Percentiles rank a stretch among this genome's conserved stretches.
Evolutionary conservation across 768 basidiomycete species (phyloP).

Genomic region (Suillus bovinus): DNA sequence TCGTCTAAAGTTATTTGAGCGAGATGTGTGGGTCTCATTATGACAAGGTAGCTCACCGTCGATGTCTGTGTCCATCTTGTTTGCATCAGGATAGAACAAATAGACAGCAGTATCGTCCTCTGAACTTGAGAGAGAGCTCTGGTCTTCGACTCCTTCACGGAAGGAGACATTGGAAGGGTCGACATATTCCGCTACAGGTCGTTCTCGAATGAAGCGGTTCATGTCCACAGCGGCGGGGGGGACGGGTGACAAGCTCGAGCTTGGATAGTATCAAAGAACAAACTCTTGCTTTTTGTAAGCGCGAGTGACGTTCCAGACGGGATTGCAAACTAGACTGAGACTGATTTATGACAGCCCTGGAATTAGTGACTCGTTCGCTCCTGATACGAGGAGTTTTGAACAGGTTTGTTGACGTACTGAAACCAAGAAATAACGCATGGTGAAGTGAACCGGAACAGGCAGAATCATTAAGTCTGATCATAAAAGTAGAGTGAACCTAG

Average conservation of each 20-base stretch:
- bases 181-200: conserved; percentile 27
- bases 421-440: conserved; percentile 33
- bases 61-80: conserved; percentile 42
- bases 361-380: conserved; percentile 20
- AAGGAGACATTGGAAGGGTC: conserved; percentile 26
- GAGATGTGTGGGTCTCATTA: conserved; percentile 18
- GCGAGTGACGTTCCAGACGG: conserved; percentile 27
- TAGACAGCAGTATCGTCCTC: conserved; percentile 50
- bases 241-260: conserved; percentile 16
- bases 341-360: conserved; percentile 14
- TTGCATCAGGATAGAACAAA: conserved; percentile 32
- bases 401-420: conserved; percentile 27
- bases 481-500: conserved; percentile 25
- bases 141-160: conserved; percentile 39
- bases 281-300: conserved; percentile 17
- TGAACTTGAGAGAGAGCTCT: conserved; percentile 55
- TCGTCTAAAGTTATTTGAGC: conserved; percentile 34
- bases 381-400: conserved; percentile 26
- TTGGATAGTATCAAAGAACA: conserved; percentile 6
- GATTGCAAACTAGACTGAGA: conserved; percentile 30
- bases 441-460: conserved; percentile 27
- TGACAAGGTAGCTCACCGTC: conserved; percentile 42
- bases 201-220: conserved; percentile 29
- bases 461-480: conserved; percentile 35
- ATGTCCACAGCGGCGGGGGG: conserved; percentile 20